Evolutionary conservation across 192 early-diverging fungal genomes (phyloP).

Genomic region (Coemansia reversa): DNA sequence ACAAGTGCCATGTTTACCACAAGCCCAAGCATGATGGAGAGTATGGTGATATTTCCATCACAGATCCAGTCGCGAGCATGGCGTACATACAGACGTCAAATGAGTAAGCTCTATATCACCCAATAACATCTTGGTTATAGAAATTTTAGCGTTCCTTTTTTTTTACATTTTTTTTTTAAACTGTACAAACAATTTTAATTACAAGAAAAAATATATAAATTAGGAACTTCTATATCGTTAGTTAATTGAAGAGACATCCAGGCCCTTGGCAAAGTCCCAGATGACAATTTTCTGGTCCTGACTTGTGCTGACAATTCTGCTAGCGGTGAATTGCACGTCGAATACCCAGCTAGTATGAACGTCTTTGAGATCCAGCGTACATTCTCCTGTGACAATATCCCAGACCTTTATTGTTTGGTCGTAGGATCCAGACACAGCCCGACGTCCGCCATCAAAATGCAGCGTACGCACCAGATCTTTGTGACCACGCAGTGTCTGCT

Average conservation of each 20-base stretch:
- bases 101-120: background rate
- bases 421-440: constrained; percentile 89
- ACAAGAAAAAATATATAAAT: too few relatives aligned
- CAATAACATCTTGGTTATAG: background rate
- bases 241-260: constrained; percentile 42
- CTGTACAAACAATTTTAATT: too few relatives aligned
- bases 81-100: background rate
- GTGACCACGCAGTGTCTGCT: constrained; percentile 65
- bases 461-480: constrained; percentile 80
- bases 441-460: constrained; percentile 70
- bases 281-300: constrained; percentile 63
- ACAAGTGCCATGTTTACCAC: constrained; percentile 81
- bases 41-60: constrained; percentile 7
- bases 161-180: too few relatives aligned
- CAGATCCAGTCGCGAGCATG: background rate
- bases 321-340: constrained; percentile 85
- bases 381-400: constrained; percentile 80
- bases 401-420: constrained; percentile 94
- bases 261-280: constrained; percentile 56
- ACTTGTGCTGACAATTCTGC: constrained; percentile 75
- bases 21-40: constrained; percentile 61
- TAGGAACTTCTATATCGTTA: constrained; percentile 1
- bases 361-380: constrained; percentile 67
- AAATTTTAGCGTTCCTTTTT: too few relatives aligned
- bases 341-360: constrained; percentile 95